Evolutionary conservation across 164 flowering plant species (phyloP).

Genomic region (Kingdonia uniflora): DNA sequence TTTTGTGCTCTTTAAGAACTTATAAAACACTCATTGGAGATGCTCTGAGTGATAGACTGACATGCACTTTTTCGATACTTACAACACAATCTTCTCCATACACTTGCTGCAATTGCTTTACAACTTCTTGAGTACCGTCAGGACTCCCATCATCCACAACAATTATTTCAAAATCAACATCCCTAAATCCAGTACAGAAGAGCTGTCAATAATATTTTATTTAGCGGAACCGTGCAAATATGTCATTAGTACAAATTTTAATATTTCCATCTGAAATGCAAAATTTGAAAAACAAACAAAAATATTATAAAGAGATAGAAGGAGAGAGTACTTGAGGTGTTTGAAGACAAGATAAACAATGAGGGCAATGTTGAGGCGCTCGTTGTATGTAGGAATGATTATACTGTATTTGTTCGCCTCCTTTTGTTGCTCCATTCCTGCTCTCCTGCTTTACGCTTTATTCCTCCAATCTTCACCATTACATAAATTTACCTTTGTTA

Average conservation of each 20-base stretch:
- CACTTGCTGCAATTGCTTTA: constrained; percentile 65
- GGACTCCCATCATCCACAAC: constrained; percentile 82
- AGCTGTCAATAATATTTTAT: not conserved
- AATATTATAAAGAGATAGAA: not conserved
- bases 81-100: constrained; percentile 94
- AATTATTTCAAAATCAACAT: constrained; percentile 53
- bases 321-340: constrained; percentile 51
- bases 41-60: no score
- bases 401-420: constrained; percentile 63
- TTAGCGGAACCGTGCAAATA: not conserved
- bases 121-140: constrained; percentile 76
- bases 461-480: no score
- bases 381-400: constrained; percentile 89
- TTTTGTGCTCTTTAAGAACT: no score
- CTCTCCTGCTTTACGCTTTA: not conserved
- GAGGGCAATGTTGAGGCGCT: constrained; percentile 92
- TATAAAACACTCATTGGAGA: no score
- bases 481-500: no score
- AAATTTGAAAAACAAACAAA: not conserved
- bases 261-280: not conserved
- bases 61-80: no score
- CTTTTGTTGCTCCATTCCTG: constrained; percentile 10
- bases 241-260: not conserved
- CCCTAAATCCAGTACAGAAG: constrained; percentile 24
- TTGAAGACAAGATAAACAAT: constrained; percentile 82